Conservation (phyloP, 2,329 filamentous ascomycete genomes). For the Penicillium freii region DNA sequence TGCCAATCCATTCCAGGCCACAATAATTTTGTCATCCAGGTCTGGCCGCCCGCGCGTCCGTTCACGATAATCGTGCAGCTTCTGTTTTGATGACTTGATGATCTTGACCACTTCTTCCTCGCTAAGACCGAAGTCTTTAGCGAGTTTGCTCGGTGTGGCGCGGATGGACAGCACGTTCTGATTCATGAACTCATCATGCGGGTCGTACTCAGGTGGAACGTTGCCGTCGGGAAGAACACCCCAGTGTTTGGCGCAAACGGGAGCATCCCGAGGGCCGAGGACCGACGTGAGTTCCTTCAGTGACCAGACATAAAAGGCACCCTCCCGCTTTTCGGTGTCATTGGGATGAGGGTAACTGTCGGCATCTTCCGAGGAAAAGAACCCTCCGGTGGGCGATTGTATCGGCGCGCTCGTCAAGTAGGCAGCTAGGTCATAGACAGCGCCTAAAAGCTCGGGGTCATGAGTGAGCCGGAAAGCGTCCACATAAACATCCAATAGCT, state of each 20-base stretch:
- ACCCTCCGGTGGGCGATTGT: slow-evolving; percentile 66
- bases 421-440: slow-evolving; percentile 78
- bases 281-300: slow-evolving; percentile 78
- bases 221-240: slow-evolving; percentile 82
- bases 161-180: slow-evolving; percentile 82
- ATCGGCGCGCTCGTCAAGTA: slow-evolving; percentile 76
- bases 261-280: slow-evolving; percentile 65
- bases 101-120: slow-evolving; percentile 67
- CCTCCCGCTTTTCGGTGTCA: slow-evolving; percentile 80
- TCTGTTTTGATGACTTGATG: slow-evolving; percentile 64
- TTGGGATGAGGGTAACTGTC: slow-evolving; percentile 74
- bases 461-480: slow-evolving; percentile 75
- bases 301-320: slow-evolving; percentile 94
- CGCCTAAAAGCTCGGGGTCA: slow-evolving; percentile 70
- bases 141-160: slow-evolving; percentile 66
- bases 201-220: slow-evolving; percentile 75
- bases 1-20: slow-evolving; percentile 83
- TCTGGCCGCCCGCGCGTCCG: slow-evolving; percentile 72
- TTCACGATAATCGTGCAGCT: slow-evolving; percentile 69
- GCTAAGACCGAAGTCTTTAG: slow-evolving; percentile 70
- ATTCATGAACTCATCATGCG: slow-evolving; percentile 90
- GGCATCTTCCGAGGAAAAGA: slow-evolving; percentile 85
- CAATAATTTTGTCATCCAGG: slow-evolving; percentile 84
- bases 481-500: slow-evolving; percentile 78
- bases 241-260: slow-evolving; percentile 79